Evolutionary conservation across 139 green algal genomes (phyloP), one percentile per base, ranked within the genome.

Genomic region (Tetraselmis chui): DNA sequence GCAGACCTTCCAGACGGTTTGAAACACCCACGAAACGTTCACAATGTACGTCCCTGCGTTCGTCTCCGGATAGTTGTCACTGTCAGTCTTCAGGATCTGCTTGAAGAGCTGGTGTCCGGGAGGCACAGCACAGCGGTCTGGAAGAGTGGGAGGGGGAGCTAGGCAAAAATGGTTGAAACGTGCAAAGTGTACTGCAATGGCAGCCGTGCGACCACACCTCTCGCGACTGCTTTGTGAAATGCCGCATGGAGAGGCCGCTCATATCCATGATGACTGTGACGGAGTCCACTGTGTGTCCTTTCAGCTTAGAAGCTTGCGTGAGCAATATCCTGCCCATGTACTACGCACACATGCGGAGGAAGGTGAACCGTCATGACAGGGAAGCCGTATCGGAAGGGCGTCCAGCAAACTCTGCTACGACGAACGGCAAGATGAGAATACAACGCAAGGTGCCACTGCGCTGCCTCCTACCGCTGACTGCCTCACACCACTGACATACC

Each of bases 21-120:
- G 29, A 79, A 79, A 79, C 29, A 79, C 29, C 29, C 29, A 79
- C 11, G 76, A 79, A 18, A 31, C 29, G 29, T 79, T 79, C 29
- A 79, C 76, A 31, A 79, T 79, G 18, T 45, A 31, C 29, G 76
- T 79, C 11, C 76, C 76, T 5, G 29, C 76, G 29, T 79, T 79
- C 29, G 76, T 79, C 18, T 79, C 76, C 5, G 76, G 76, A 18
- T 79, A 79, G 76, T 79, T 79, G 18, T 79, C 76, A 31, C 29
- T 31, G 76, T 79, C 76, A 24, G 29, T 31, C 76, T 79, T 79
- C 76, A 31, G 18, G 5, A 67, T 67, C 45, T 67, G 45, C 45
- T 67, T 67, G 45, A 67, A 67, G 11, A 67, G 45, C 45, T 67
- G 45, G 11, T 5, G n/a, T n/a, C n/a, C n/a, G n/a, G n/a, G n/a